Evolutionary conservation across 1,284 basidiomycete genomes (phyloP), one percentile per base, ranked within the genome.

Genomic region (Calocybe gambosa): DNA sequence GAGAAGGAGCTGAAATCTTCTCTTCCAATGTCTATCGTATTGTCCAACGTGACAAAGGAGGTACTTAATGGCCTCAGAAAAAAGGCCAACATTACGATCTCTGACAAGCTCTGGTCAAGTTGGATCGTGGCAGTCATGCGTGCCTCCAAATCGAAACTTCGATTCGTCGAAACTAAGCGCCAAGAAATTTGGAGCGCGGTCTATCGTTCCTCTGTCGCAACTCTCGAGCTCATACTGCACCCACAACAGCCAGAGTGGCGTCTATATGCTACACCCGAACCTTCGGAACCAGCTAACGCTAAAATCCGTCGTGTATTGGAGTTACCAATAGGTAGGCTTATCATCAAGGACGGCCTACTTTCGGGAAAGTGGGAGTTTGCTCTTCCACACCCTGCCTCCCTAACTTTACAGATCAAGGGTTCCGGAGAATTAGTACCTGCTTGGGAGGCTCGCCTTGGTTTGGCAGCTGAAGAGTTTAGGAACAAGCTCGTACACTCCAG

Each of bases 171-270:
- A 54, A 73, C 89, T 28, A 92, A 89, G 62, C 80, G 94, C 26
- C 92, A 94, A 61, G 85, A 88, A 52, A 79, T 85, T 34, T 97
- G 94, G 93, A 81, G 79, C 21, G 89, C 79, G 0, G 72, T 82
- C 9, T 97, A 90, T 63, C 80, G 83, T 50, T 88, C 89, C 0
- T 72, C 83, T 0, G 62, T 71, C 0, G 92, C 87, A 2, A 71
- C 66, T 1, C 75, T 95, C 26, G 89, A 95, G 58, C 74, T 96
- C 10, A 74, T 80, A 43, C 72, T 97, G 9, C 80, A 91, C 56
- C 80, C 82, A 4, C 74, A 81, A 54, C 80, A 82, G 44, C 83
- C 89, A 0, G 89, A 94, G 62, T 97, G 94, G 94, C 77, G 87
- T 9, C 66, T 96, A 15, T 92, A 82, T 49, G 89, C 82, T 26